Base-by-base conservation (phyloP, 257 asterid species). In the Paraleonurus japonicus region DNA sequence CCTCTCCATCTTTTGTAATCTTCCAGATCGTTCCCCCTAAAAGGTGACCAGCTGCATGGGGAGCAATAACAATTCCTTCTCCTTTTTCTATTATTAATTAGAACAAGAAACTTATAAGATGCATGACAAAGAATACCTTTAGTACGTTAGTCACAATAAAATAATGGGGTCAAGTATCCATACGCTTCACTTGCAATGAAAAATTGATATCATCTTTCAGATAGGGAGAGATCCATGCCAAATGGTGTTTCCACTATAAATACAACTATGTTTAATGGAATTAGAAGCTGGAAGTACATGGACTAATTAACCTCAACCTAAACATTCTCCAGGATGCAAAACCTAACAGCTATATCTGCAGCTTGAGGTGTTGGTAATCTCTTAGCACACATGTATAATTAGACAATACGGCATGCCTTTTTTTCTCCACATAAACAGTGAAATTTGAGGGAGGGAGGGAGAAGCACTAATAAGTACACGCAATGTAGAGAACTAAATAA, bases 11-110 rank as follows among this genome's bases (percentile, higher is more conserved):
- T 83, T 92, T 95, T 16, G 99, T 92, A 70, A 95, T 77, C 83
- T 81, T 95, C 99, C 99, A 95, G 76, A 88, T 66, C 11, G 98
- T 87, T 61, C 97, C 97, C 55, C 99, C 99, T 80, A 95, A 83
- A 53, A 92, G 90, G 88, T 92, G 99, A 77, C 99, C 98, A 76
- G 99, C 95, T 74, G 93, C 95, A 73, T 88, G 95, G 51, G 99
- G 98, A 76, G 99, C 96, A 87, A 95, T 88, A 75, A 95, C 98
- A 61, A 95, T 88, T 70, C 99, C 99, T 87, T 95, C 99, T 82
- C 99, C 99, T 80, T 95, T 92, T 69, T 93, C 99, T 91, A 70
- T 59, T 30, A 76, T 75, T 35, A 53, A 69, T 71, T 43, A 74
- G 76, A 22, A 67, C 23, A 58, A 12, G 70, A 67, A 71, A 80